Base-by-base conservation (phyloP, 805 yeast species). In the Wickerhamiella azymoides region DNA sequence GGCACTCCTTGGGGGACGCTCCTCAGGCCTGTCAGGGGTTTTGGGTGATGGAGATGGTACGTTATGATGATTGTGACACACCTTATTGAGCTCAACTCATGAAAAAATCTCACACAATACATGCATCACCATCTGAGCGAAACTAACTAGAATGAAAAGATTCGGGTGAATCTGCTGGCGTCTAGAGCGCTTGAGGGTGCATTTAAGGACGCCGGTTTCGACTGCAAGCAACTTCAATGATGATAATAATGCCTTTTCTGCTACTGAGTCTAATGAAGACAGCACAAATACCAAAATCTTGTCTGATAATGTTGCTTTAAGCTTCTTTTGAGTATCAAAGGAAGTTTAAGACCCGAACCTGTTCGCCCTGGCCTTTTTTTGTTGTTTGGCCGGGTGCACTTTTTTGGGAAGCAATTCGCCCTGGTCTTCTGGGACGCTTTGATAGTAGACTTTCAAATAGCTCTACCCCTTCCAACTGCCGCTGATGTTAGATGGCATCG, bases 101-200 rank as follows among this genome's bases (percentile, higher is more conserved):
- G 43, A 40, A 40, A 35, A 19, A 30, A 30, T 24, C 19, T 40
- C 32, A 40, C 30, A 27, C 25, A 33, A 47, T 43, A 56, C 59
- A 56, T 56, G 59, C 59, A 56, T 54, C 59, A 56, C 59, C 59
- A 55, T 54, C 59, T 56, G 59, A 56, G 40, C 28, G 13, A 39
- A 17, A 32, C 43, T 33, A 41, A 41, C 45, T 19, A 33, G 39
- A 43, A 35, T 35, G 21, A 19, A 4, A 6, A 27, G 47, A 32
- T 30, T 37, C 42, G 47, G 32, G 46, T 19, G 46, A 27, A 36
- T 35, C 46, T 32, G 24, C 16, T 18, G 13, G 41, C 16, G 41
- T n/a, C 41, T 38, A 9, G 33, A 9, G 16, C 17, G 16, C 24
- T 16, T 16, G 32, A 24, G 21, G 21, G 39, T 7, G 33, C 24